phyloP scores from a whole-genome alignment of 2,329 filamentous ascomycete genomes.

The Phaeomoniella chlamydospora region DNA sequence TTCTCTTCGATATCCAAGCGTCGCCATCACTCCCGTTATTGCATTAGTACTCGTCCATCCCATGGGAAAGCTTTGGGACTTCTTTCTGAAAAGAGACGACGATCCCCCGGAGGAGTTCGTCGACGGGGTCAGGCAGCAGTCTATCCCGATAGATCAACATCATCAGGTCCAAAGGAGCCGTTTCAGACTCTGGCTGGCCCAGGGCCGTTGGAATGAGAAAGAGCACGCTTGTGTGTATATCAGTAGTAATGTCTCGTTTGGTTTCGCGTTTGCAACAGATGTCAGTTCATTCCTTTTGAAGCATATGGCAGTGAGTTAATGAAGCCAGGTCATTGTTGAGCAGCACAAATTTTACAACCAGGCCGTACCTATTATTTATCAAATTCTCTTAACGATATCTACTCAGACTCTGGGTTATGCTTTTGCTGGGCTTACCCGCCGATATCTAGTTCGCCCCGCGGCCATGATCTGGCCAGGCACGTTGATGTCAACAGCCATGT shows the following conservation, averaged over 20 bases:
- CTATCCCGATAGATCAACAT: constrained; percentile 15
- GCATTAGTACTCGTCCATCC: constrained; percentile 74
- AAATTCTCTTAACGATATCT: constrained; percentile 69
- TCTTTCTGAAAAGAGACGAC: constrained; percentile 45
- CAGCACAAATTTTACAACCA: constrained; percentile 84
- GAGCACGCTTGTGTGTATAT: constrained; percentile 83
- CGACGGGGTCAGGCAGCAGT: constrained; percentile 40
- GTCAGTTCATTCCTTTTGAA: constrained; percentile 21
- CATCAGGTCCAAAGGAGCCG: constrained; percentile 14
- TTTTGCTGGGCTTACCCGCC: constrained; percentile 67
- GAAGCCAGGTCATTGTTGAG: constrained; percentile 57
- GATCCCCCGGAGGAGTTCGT: constrained; percentile 42
- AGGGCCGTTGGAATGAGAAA: constrained; percentile 76
- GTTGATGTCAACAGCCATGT: constrained; percentile 79
- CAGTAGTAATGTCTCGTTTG: constrained; percentile 79
- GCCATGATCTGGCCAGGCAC: constrained; percentile 90
- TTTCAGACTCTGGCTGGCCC: constrained; percentile 59
- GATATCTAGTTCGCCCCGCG: constrained; percentile 69
- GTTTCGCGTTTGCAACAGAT: constrained; percentile 79
- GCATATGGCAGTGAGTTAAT: not conserved
- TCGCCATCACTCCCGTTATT: constrained; percentile 80
- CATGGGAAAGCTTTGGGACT: constrained; percentile 67
- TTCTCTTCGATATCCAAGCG: constrained; percentile 77
- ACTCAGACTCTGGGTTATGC: constrained; percentile 79
- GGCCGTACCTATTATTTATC: constrained; percentile 60